Evolutionary conservation across 164 flowering plant species (phyloP).

Genomic region (Echeveria elegans): DNA sequence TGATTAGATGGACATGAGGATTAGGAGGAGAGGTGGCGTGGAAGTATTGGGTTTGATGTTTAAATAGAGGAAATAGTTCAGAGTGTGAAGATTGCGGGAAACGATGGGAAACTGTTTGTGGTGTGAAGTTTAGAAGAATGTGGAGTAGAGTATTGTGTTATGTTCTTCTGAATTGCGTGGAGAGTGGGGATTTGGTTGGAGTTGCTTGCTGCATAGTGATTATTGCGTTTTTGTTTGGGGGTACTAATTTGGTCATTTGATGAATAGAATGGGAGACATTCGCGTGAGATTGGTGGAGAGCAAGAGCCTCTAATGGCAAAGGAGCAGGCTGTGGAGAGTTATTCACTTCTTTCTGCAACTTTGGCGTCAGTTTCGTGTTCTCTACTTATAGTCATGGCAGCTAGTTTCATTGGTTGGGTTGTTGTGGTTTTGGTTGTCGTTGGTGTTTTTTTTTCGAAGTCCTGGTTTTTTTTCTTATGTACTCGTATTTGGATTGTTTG

Average conservation of each 20-base stretch:
- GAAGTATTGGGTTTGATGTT: not conserved
- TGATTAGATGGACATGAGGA: not conserved
- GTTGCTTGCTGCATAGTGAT: not conserved
- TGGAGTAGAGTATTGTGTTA: not conserved
- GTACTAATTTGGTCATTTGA: not conserved
- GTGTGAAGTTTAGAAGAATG: not conserved
- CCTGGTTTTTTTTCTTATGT: no score
- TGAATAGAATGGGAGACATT: constrained; percentile 22
- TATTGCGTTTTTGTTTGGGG: not conserved
- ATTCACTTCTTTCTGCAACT: constrained; percentile 37
- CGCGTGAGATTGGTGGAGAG: constrained; percentile 25
- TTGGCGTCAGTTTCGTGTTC: constrained; percentile 37
- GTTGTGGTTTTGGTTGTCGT: no score
- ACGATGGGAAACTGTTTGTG: not conserved
- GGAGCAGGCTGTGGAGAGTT: constrained; percentile 20
- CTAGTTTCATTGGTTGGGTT: not conserved
- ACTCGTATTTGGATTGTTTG: not conserved
- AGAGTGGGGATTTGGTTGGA: not conserved
- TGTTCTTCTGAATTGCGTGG: not conserved
- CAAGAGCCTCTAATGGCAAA: constrained; percentile 40
- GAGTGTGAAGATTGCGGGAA: not conserved
- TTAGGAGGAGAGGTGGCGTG: not conserved
- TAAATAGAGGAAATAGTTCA: not conserved
- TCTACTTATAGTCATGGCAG: not conserved
- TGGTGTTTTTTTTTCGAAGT: no score